Conservation (phyloP, 495 filamentous ascomycete genomes). For the Podospora comata region DNA sequence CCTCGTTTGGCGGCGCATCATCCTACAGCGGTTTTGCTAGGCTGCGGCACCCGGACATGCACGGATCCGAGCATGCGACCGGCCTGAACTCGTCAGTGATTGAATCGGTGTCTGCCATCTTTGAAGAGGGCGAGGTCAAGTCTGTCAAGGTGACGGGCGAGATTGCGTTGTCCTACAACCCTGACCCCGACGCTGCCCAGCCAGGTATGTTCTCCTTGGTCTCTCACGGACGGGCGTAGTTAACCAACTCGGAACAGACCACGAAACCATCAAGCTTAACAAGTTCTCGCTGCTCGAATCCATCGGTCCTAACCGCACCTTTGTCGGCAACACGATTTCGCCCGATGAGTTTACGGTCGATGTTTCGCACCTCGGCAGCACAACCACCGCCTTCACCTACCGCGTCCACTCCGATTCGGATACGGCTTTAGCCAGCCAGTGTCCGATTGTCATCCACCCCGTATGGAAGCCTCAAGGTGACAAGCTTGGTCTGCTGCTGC, state of each 20-base stretch:
- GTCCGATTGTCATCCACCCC: constrained; percentile 74
- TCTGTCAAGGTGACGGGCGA: constrained; percentile 81
- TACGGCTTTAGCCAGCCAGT: constrained; percentile 53
- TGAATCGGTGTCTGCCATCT: constrained; percentile 83
- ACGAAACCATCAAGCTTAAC: constrained; percentile 76
- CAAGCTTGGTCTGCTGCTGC: constrained; percentile 77
- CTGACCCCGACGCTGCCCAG: constrained; percentile 42
- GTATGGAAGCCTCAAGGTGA: constrained; percentile 79
- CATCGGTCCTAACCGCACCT: constrained; percentile 90
- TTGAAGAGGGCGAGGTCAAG: constrained; percentile 68
- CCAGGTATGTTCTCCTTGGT: constrained; percentile 23
- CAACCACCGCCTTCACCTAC: constrained; percentile 89
- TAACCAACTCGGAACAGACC: constrained; percentile 28
- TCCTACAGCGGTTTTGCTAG: constrained; percentile 47
- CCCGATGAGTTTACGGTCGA: constrained; percentile 80
- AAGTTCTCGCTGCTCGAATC: constrained; percentile 90
- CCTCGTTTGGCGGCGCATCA: constrained; percentile 58
- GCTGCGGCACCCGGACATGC: constrained; percentile 77
- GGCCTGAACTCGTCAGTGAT: constrained; percentile 89
- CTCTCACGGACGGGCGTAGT: no score
- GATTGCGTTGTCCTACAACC: constrained; percentile 82
- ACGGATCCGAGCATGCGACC: constrained; percentile 61
- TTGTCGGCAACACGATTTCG: constrained; percentile 64
- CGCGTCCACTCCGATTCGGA: constrained; percentile 77
- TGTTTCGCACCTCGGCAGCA: constrained; percentile 64